Conservation (phyloP, 495 filamentous ascomycete genomes). For the Chaetomium tenue region DNA sequence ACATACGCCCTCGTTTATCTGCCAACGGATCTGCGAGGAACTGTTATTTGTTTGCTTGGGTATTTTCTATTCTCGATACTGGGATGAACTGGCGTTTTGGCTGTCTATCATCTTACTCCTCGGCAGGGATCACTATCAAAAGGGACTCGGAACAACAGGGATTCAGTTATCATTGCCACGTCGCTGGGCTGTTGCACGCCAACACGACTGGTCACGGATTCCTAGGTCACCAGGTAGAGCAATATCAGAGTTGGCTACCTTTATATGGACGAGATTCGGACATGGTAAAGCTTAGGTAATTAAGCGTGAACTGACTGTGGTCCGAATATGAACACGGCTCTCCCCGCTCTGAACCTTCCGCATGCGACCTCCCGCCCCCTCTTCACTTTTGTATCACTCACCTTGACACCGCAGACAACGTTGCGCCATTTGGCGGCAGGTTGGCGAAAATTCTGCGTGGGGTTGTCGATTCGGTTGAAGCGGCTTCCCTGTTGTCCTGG, state of each 20-base stretch:
- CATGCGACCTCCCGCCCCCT: no score
- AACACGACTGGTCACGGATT: no score
- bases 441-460: neutral
- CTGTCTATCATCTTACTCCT: neutral
- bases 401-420: neutral
- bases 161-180: neutral
- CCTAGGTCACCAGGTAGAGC: no score
- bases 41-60: neutral
- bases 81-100: neutral
- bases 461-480: neutral
- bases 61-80: neutral
- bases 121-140: neutral
- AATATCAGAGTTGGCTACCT: no score
- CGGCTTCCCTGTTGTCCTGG: neutral
- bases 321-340: no score
- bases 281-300: no score
- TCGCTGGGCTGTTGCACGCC: neutral
- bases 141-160: neutral
- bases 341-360: no score
- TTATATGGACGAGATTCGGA: no score
- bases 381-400: neutral
- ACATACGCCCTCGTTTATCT: neutral
- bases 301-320: no score
- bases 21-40: neutral
- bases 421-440: neutral